Evolutionary conservation across 495 filamentous ascomycete species (phyloP).

Genomic region (Podospora australis): DNA sequence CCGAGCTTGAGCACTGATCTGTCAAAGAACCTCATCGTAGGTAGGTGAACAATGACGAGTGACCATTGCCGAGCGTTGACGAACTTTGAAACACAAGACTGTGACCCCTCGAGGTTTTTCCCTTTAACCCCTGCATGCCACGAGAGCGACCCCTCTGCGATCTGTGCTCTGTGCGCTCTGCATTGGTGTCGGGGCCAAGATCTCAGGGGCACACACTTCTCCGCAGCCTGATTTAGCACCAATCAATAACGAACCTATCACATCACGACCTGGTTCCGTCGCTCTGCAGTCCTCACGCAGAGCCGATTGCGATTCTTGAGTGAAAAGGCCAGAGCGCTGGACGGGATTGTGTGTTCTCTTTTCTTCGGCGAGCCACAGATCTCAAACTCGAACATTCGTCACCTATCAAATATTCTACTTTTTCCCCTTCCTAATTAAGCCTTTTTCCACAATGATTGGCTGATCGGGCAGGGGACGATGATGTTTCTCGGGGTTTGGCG

Average conservation of each 20-base stretch:
- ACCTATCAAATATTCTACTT: background rate
- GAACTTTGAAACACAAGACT: too few relatives aligned
- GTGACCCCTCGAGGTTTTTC: too few relatives aligned
- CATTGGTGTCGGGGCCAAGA: constrained; percentile 3
- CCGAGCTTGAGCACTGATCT: too few relatives aligned
- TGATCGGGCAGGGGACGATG: background rate
- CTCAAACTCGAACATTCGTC: too few relatives aligned
- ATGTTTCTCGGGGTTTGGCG: background rate
- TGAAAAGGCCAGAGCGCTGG: constrained; percentile 6
- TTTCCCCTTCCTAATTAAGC: background rate
- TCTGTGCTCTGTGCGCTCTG: background rate
- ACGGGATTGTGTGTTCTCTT: too few relatives aligned
- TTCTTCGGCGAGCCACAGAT: too few relatives aligned
- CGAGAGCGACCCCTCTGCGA: too few relatives aligned
- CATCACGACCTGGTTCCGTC: constrained; percentile 12
- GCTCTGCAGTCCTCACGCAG: background rate
- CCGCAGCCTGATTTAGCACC: constrained; percentile 19
- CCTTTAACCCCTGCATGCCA: too few relatives aligned
- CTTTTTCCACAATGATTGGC: too few relatives aligned
- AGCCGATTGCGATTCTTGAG: constrained; percentile 9
- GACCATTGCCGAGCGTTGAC: too few relatives aligned
- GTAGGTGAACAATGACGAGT: too few relatives aligned
- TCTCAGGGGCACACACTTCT: constrained; percentile 10
- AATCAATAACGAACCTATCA: constrained; percentile 15
- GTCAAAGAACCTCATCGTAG: too few relatives aligned